Conservation (phyloP, 129 eudicot species). For the Dittrichia graveolens region DNA sequence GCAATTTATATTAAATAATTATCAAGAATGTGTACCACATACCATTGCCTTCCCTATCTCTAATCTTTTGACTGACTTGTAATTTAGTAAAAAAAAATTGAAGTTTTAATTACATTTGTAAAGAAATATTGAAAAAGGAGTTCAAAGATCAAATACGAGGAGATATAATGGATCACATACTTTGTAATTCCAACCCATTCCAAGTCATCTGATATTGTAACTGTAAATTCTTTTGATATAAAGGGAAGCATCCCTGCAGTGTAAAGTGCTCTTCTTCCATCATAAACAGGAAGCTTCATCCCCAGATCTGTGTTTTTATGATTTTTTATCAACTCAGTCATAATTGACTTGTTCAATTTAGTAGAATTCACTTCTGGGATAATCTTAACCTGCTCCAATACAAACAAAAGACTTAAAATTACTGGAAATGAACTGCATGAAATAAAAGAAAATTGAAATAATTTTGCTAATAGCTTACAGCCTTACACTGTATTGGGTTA, state of each 20-base stretch:
- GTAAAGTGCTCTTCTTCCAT: slow-evolving; percentile 72
- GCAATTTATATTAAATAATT: not conserved
- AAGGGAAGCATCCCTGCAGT: slow-evolving; percentile 73
- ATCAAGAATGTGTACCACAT: not conserved
- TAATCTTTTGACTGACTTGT: slow-evolving; percentile 20
- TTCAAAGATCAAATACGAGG: not conserved
- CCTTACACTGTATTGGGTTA: slow-evolving; percentile 62
- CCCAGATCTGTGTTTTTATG: slow-evolving; percentile 64
- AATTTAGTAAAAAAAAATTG: not conserved
- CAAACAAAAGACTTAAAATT: not conserved
- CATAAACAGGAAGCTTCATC: slow-evolving; percentile 69
- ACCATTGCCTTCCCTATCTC: slow-evolving; percentile 23
- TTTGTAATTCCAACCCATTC: slow-evolving; percentile 53
- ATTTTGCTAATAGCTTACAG: slow-evolving; percentile 21
- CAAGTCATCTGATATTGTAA: slow-evolving; percentile 49
- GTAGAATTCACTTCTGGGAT: slow-evolving; percentile 64
- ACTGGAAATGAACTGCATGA: not conserved
- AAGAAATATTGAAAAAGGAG: not conserved
- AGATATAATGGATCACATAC: slow-evolving; percentile 28
- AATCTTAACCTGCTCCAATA: slow-evolving; percentile 48
- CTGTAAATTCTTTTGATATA: slow-evolving; percentile 45
- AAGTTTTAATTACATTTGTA: not conserved
- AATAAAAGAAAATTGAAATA: not conserved
- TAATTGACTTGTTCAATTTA: slow-evolving; percentile 56
- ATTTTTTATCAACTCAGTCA: slow-evolving; percentile 58